Evolutionary conservation across 2,329 filamentous ascomycete species (phyloP).

Genomic region (Verticillium albo-atrum): DNA sequence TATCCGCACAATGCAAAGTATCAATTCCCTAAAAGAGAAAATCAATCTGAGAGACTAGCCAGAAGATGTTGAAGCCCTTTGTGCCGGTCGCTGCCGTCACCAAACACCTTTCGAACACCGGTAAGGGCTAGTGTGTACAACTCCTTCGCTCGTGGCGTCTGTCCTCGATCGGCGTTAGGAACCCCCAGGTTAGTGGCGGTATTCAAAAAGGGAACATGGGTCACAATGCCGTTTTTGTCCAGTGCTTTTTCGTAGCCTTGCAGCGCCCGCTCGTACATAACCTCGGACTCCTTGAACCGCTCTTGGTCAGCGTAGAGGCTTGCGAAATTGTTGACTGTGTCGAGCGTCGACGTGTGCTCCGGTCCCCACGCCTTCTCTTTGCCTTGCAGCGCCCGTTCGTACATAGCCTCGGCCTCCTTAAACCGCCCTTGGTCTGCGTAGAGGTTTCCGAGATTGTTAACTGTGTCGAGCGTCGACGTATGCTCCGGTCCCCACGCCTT

Average conservation of each 20-base stretch:
- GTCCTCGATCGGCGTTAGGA: neutral
- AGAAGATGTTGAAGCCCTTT: neutral
- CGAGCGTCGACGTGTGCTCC: constrained; percentile 2
- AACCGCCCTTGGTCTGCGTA: constrained; percentile 17
- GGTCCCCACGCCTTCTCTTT: constrained; percentile 16
- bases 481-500: constrained; percentile 12
- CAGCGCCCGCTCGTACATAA: constrained; percentile 21
- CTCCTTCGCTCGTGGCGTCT: neutral
- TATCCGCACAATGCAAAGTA: too few relatives aligned
- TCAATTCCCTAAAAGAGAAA: too few relatives aligned
- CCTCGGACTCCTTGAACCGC: constrained; percentile 18
- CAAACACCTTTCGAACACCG: neutral
- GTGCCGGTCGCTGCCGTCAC: neutral
- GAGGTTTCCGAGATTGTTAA: constrained; percentile 22
- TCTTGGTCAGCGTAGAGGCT: constrained; percentile 17
- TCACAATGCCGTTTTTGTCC: neutral
- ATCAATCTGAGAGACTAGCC: neutral
- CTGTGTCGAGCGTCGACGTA: constrained; percentile 14
- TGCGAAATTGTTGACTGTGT: constrained; percentile 15
- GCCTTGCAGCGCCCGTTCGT: constrained; percentile 20
- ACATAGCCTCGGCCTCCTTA: constrained; percentile 20
- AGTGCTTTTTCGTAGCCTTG: constrained; percentile 17
- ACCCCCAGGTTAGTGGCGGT: neutral
- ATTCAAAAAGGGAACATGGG: neutral
- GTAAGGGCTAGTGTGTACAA: neutral